Conservation (phyloP, 208 protist genomes). For the Wallacemonas sp. region DNA sequence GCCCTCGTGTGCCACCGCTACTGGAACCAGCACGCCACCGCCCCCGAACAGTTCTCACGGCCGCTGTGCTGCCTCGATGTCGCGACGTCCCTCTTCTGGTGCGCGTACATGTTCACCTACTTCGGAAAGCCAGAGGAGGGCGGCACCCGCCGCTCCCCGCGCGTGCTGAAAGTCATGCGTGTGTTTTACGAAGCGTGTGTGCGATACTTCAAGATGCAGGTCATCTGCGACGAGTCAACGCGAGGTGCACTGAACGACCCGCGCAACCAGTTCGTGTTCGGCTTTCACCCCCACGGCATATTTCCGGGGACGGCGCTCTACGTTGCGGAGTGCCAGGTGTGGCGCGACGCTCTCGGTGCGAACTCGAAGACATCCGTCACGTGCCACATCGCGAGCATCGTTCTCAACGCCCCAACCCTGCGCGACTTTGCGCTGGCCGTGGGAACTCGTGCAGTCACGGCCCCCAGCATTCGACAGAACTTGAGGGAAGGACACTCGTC, state of each 20-base stretch:
- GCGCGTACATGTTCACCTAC: conserved; percentile 2
- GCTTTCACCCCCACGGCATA: conserved; percentile 11
- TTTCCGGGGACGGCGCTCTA: conserved; percentile 6
- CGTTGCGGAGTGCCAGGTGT: neutral
- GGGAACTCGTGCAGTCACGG: conserved; percentile 10
- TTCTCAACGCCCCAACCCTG: conserved; percentile 7
- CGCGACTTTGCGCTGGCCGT: conserved; percentile 14
- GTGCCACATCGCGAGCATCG: conserved; percentile 12
- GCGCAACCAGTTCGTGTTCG: conserved; percentile 15
- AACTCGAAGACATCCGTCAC: neutral
- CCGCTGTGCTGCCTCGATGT: neutral
- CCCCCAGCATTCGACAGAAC: neutral
- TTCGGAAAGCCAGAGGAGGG: neutral
- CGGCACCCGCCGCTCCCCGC: neutral
- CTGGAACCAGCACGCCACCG: neutral
- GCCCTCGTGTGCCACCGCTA: conserved; percentile 5
- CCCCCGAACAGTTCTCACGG: neutral
- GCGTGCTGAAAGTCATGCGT: neutral
- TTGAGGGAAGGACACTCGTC: conserved; percentile 11
- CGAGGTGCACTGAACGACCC: neutral
- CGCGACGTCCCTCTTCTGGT: neutral
- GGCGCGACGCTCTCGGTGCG: neutral
- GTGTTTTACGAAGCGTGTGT: conserved; percentile 19
- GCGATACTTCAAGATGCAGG: conserved; percentile 26
- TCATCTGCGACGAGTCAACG: conserved; percentile 24